These are phyloP conservation scores for Saprolegnia parasitica DNA, from an alignment of 352 stramenopile genomes.

Conservation along the genomic window DNA sequence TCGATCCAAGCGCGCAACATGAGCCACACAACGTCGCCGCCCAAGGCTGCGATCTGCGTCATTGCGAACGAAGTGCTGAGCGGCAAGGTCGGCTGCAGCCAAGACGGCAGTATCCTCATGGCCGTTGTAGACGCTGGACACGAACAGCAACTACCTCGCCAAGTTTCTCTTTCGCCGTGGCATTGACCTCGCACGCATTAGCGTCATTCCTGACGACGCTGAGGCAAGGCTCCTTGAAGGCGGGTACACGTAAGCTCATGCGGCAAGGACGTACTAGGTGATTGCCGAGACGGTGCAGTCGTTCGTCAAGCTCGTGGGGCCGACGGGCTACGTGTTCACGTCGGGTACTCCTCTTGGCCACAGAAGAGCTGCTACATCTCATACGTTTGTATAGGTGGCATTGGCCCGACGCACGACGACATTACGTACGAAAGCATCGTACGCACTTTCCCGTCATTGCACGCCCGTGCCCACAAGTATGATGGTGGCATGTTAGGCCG, in stretches of 20 bases:
- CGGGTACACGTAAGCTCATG: background rate
- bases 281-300: constrained; percentile 71
- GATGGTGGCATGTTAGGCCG: constrained; percentile 41
- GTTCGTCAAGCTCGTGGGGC: constrained; percentile 65
- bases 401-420: constrained; percentile 81
- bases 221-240: constrained; percentile 42
- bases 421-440: constrained; percentile 63
- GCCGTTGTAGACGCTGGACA: constrained; percentile 67
- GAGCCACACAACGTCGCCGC: constrained; percentile 22
- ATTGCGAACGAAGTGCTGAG: constrained; percentile 83
- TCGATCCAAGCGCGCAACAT: background rate
- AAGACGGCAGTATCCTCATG: background rate
- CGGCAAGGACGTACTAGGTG: constrained; percentile 35
- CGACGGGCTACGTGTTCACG: constrained; percentile 78
- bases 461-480: constrained; percentile 26
- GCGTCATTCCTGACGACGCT: constrained; percentile 75
- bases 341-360: constrained; percentile 34
- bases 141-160: constrained; percentile 77
- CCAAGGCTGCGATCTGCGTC: constrained; percentile 67
- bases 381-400: constrained; percentile 39
- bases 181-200: constrained; percentile 69
- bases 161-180: constrained; percentile 76
- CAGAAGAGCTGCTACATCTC: background rate
- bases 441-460: constrained; percentile 11
- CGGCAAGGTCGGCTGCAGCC: constrained; percentile 49